Evolutionary conservation across 306 rosid species (phyloP), one percentile per base, ranked within the genome.

Genomic region (Prinsepia uniflora): DNA sequence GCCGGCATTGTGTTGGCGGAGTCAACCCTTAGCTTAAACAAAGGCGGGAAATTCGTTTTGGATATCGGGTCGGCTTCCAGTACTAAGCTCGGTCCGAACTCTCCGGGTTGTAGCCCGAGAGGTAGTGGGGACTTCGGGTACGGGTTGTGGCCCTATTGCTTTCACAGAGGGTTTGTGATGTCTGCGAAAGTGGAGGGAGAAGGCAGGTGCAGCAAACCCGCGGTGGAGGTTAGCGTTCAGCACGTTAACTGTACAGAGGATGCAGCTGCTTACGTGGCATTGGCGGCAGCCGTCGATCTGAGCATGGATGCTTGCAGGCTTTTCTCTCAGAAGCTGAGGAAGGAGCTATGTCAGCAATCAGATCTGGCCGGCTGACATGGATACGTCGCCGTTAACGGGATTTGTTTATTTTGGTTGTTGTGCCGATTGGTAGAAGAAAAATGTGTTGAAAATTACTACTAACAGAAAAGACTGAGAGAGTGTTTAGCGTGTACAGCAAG

Each of bases 71-170:
- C 79, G 4, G 97, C 15, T 86, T 90, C 3, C 79, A 80, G 66
- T 81, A 75, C 53, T 86, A 80, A 0, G 80, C 80, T 0, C 69
- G 74, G 0, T 70, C 86, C 83, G 42, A 73, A 76, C 3, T 88
- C 97, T 0, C 96, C 97, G 41, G 90, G 30, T 18, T 82, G 89
- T 56, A 91, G 97, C 42, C 97, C 96, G 11, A 79, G 87, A 45
- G 41, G 89, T 19, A 91, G 93, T n/a, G 97, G 96, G 0, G 97
- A 91, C 47, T 86, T 80, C n/a, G 96, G 96, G 0, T 84, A 79
- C 19, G 90, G 96, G 2, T 70, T 91, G 17, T 91, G 92, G 97
- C 97, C 96, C 0, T 88, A 85, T 64, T 78, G 92, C 49, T 40
- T 85, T 86, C 86, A 86, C 83, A 89, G 65, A 49, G 87, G 87